Evolutionary conservation across 805 yeast species (phyloP).

Genomic region (Grigorovia jiainica): DNA sequence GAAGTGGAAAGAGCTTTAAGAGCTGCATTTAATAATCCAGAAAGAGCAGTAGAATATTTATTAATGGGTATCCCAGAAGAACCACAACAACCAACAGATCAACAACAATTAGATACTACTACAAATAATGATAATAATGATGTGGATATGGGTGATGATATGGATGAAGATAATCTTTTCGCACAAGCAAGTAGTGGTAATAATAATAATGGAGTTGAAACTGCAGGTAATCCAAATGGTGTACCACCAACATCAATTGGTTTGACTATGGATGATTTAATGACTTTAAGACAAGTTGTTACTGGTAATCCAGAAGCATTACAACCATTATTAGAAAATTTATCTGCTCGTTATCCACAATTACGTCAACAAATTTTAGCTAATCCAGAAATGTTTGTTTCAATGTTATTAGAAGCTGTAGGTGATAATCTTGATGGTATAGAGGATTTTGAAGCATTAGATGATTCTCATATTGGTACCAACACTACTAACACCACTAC

Average conservation of each 20-base stretch:
- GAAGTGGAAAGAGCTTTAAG: constrained; percentile 86
- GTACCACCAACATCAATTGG: constrained; percentile 34
- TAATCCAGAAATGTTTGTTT: constrained; percentile 84
- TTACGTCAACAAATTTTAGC: constrained; percentile 68
- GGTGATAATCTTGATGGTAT: constrained; percentile 44
- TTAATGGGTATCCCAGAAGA: constrained; percentile 78
- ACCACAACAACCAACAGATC: constrained; percentile 23
- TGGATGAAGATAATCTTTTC: constrained; percentile 31
- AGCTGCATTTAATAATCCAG: constrained; percentile 96
- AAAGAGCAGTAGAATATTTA: constrained; percentile 92
- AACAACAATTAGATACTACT: constrained; percentile 13
- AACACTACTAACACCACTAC: constrained; percentile 13
- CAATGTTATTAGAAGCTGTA: constrained; percentile 53
- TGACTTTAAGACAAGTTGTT: constrained; percentile 64
- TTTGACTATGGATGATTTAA: constrained; percentile 37
- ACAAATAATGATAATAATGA: not conserved
- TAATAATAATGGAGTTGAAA: constrained; percentile 15
- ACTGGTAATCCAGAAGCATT: constrained; percentile 82
- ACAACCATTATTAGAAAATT: constrained; percentile 72
- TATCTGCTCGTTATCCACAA: constrained; percentile 77
- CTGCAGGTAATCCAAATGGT: constrained; percentile 16
- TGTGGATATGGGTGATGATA: constrained; percentile 4
- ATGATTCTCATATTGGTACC: constrained; percentile 24
- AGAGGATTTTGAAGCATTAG: constrained; percentile 11
- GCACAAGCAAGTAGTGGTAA: constrained; percentile 35